Conservation (phyloP, 331 rosid species). For the Malus hybrid region DNA sequence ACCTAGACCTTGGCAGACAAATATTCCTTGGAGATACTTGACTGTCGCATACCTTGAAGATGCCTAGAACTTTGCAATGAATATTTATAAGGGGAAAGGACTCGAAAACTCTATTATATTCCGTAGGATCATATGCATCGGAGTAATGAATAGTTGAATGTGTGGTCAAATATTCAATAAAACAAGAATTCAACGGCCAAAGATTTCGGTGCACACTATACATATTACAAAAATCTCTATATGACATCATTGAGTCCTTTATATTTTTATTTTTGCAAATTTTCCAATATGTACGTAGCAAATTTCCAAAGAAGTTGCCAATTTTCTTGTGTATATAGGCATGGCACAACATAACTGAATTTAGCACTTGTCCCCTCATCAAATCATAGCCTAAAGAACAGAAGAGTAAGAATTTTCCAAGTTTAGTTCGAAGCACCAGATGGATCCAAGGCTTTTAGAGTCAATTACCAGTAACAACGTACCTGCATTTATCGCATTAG, state of each 20-base stretch:
- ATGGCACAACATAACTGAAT: neutral
- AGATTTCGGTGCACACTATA: too few relatives aligned
- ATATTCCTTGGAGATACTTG: constrained; percentile 1
- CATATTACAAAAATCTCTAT: too few relatives aligned
- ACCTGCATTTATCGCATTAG: constrained; percentile 24
- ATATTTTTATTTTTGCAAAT: neutral
- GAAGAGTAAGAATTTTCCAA: neutral
- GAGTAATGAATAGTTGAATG: too few relatives aligned
- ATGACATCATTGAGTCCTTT: neutral
- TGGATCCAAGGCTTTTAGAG: constrained; percentile 45
- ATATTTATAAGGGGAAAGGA: neutral
- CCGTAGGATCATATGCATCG: too few relatives aligned
- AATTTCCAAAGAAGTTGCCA: neutral
- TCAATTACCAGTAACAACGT: constrained; percentile 37
- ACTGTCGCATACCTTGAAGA: neutral
- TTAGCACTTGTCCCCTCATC: neutral
- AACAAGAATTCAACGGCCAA: too few relatives aligned
- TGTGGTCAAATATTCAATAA: too few relatives aligned
- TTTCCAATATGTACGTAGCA: neutral
- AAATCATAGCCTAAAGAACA: neutral
- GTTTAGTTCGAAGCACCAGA: constrained; percentile 3
- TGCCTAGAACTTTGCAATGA: neutral
- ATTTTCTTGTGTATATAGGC: neutral
- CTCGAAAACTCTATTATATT: neutral
- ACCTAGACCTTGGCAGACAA: neutral